Evolutionary conservation across 1,284 basidiomycete species (phyloP), one percentile per base, ranked within the genome.

Genomic region (Boletus holoroseus): DNA sequence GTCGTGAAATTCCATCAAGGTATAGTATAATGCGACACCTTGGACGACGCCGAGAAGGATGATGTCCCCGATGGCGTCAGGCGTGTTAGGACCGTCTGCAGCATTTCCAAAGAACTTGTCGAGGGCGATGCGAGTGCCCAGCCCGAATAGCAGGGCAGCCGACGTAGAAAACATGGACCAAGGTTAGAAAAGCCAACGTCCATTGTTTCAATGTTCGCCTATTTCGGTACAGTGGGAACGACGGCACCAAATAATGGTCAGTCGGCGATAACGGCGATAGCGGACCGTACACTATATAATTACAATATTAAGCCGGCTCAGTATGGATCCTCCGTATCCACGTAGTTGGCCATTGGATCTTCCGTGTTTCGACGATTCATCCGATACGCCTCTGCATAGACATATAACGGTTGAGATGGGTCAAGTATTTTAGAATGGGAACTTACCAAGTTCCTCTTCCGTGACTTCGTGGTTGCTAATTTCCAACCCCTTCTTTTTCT

Each of bases 261-360:
- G 22, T 15, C 11, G 16, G 15, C 20, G 38, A 39, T 11, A 26
- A 22, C 8, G 34, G 15, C 15, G n/a, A 56, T 15, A 39, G 41
- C 30, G 7, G 18, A 41, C 15, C 2, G 50, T 73, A 73, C 22
- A 55, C 44, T 69, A 20, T 3, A 49, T 3, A 49, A 48, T 71
- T 28, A 58, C 34, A 50, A 31, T 11, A 22, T 5, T 4, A 20
- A 18, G 12, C 2, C 7, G 12, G 22, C 4, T 60, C 36, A 60
- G 48, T 56, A 60, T 55, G 56, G 71, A 31, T 71, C 62, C 28
- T 75, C 78, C 37, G 62, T 59, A 64, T 90, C 87, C 24, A 86
- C 75, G 66, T 94, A 91, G 60, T 88, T 88, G 30, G 87, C 87
- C 88, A 94, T 93, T 3, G 91, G 91, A 68, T 94, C 91, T 53